Base-by-base conservation (phyloP, 495 filamentous ascomycete genomes). In the Penicillium bovifimosum region DNA sequence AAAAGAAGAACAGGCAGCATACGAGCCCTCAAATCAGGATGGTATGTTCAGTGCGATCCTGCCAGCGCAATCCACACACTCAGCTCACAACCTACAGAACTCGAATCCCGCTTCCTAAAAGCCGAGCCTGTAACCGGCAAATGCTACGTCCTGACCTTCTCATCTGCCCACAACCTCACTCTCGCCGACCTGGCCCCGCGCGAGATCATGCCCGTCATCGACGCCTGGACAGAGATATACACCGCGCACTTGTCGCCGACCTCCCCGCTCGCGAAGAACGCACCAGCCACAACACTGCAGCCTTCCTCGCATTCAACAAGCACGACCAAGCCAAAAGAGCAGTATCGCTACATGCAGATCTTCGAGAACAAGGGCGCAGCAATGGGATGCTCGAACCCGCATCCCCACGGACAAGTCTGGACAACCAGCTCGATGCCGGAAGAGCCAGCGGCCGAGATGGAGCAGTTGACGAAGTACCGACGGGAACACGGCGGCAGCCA, bases 301-400 rank as follows among this genome's bases (percentile, higher is more conserved):
- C 78, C 85, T 11, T 50, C 65, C 28, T 61, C 75, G 54, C 74
- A 79, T 54, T 56, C 70, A 55, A 53, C 70, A 63, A 62, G 64
- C 63, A 13, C 76, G 60, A 46, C 68, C 14, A 72, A 75, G 29
- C 83, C 90, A 6, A 83, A 80, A 41, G 79, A 86, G 49, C 91
- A 96, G 68, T 90, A 95, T 61, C 82, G 84, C 41, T 97, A 95
- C 70, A 96, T 98, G 91, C 93, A 98, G 69, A 96, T 98, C 57
- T 97, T 98, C 55, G 93, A 98, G 72, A 98, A 98, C 76, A 98
- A 98, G 74, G 93, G 93, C 41, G 84, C 88, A 0, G 89, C 93
- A 5, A 98, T 98, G 93, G 93, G 93, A 28, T 98, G 93, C 78
- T 97, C 93, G 2, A 98, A 98, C 67, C 95, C 93, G 6, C 93